Evolutionary conservation across 352 stramenopile species (phyloP), one percentile per base, ranked within the genome.

Genomic region (Pythium vanterpoolii): DNA sequence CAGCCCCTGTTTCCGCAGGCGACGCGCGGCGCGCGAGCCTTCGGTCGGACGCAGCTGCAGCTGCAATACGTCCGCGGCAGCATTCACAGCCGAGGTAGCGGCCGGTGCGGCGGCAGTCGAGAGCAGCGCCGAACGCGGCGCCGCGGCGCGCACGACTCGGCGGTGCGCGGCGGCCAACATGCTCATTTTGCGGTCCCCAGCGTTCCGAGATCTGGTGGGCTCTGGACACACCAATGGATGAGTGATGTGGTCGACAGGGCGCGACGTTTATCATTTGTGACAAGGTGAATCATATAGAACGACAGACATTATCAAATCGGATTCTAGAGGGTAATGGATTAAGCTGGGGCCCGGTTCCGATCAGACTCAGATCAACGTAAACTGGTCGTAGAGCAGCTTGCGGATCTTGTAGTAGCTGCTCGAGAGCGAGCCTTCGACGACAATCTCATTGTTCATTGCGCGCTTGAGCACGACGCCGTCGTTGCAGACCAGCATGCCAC

Each of bases 391-490:
- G 14, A 96, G 68, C 52, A 96, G 71, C 53, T 87, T 72, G 47
- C 87, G 82, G 56, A 96, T 93, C 56, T 84, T 80, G 64, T 92
- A 96, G 70, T 95, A 96, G 69, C 85, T 94, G 63, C 69, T 82
- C 26, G 81, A 93, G 38, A 96, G 76, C 47, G 81, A 68, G 31
- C 87, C 87, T 68, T 96, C 87, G 39, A 96, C 79, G 53, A 96
- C 72, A 58, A 96, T 86, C 64, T 95, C 85, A 56, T 96, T 95
- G 71, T 94, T 93, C 65, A 87, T 62, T 2, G 84, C 81, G 8
- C 85, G 82, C 69, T 90, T 93, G 56, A 95, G 83, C 56, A 93
- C 87, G 38, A 95, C 85, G 26, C 87, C 87, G 44, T 96, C 85
- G 56, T 93, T 91, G 73, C 87, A 96, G 9, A 96, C 80, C 24